Evolutionary conservation across 768 basidiomycete genomes (phyloP).

Genomic region (Lactarius deliciosus): DNA sequence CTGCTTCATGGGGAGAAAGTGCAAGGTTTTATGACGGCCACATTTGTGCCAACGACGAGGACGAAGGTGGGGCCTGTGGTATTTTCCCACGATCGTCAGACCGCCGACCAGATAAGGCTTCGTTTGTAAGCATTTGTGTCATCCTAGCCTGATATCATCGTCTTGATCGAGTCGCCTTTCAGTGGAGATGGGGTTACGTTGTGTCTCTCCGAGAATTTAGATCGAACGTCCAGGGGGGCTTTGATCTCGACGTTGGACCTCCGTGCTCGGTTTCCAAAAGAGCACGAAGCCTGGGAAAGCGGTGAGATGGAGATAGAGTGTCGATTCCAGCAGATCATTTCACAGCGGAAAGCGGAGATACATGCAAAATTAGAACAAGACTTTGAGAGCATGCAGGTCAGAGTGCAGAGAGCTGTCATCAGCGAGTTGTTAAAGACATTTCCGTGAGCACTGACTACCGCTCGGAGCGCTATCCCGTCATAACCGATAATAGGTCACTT

Average conservation of each 20-base stretch:
- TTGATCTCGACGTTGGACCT: neutral
- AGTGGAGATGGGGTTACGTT: neutral
- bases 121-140: neutral
- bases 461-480: neutral
- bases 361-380: neutral
- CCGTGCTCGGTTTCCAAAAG: neutral
- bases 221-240: neutral
- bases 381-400: neutral
- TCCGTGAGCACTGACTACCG: neutral
- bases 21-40: slow-evolving; percentile 29
- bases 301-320: neutral
- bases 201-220: neutral
- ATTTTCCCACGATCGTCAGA: neutral
- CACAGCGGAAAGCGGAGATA: neutral
- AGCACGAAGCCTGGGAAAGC: neutral
- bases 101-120: neutral
- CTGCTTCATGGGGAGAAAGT: slow-evolving; percentile 27
- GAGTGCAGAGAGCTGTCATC: neutral
- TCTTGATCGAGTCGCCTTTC: neutral
- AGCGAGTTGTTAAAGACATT: neutral
- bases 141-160: neutral
- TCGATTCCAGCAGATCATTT: neutral
- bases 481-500: neutral
- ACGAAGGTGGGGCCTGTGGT: neutral
- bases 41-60: neutral